Conservation (phyloP, 768 basidiomycete species). For the Calocybe cyanea region DNA sequence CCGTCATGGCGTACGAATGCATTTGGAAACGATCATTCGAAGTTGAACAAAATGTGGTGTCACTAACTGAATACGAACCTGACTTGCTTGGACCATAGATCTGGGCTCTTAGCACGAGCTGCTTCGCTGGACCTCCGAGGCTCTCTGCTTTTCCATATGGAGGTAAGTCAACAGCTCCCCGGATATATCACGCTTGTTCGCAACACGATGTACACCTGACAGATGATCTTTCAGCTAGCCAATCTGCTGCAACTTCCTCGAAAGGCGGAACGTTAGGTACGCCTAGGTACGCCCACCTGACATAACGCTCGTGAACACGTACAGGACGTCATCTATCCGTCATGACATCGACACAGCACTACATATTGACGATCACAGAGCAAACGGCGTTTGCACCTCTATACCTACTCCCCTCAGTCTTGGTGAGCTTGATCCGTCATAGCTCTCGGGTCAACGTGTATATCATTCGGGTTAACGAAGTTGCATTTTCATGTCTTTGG, state of each 20-base stretch:
- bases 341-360: not conserved
- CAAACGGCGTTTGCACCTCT: not conserved
- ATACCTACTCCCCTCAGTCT: not conserved
- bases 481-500: not conserved
- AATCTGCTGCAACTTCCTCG: constrained; percentile 3
- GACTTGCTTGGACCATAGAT: not conserved
- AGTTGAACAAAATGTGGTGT: not conserved
- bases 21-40: not conserved
- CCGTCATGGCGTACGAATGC: too few relatives aligned
- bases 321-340: not conserved
- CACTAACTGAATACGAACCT: constrained; percentile 1
- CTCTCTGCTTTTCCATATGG: not conserved
- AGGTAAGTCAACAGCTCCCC: not conserved
- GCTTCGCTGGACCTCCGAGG: constrained; percentile 2
- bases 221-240: constrained; percentile 4
- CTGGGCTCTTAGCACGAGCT: too few relatives aligned
- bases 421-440: not conserved
- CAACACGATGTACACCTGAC: constrained; percentile 1
- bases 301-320: constrained; percentile 1
- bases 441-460: not conserved
- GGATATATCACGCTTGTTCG: constrained; percentile 2
- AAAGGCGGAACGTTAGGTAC: not conserved
- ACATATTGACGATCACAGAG: not conserved
- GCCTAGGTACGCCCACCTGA: constrained; percentile 2
- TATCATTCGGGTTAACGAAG: too few relatives aligned